Evolutionary conservation across 2,329 filamentous ascomycete genomes (phyloP).

Genomic region (Clonostachys sp.): DNA sequence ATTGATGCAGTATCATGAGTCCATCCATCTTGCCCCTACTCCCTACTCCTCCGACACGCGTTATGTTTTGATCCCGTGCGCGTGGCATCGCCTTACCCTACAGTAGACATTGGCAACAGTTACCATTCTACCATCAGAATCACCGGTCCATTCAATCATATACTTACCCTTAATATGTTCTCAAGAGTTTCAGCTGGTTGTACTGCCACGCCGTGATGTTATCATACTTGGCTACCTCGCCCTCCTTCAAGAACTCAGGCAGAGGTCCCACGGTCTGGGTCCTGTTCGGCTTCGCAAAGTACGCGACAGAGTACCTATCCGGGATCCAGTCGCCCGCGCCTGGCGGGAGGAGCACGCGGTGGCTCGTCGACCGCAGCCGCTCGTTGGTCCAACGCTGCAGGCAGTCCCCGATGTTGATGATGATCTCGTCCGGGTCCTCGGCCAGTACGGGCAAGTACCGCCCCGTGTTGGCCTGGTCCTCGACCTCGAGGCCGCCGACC

Average conservation of each 20-base stretch:
- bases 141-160: too few relatives aligned
- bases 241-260: conserved; percentile 1
- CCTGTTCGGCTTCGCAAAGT: conserved; percentile 21
- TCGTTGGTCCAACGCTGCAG: conserved; percentile 30
- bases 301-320: conserved; percentile 15
- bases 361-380: conserved; percentile 20
- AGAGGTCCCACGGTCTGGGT: background rate
- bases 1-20: too few relatives aligned
- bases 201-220: background rate
- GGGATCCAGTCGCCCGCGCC: background rate
- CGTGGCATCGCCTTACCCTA: too few relatives aligned
- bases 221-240: background rate
- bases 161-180: background rate
- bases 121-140: too few relatives aligned
- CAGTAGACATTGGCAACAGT: too few relatives aligned
- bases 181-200: background rate
- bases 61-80: too few relatives aligned
- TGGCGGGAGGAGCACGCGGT: conserved; percentile 20
- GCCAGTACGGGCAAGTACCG: conserved; percentile 15
- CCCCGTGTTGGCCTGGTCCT: conserved; percentile 15
- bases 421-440: conserved; percentile 16
- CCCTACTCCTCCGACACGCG: too few relatives aligned
- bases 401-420: conserved; percentile 33
- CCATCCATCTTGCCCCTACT: too few relatives aligned
- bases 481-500: conserved; percentile 16